Percentiles rank a stretch among this genome's conserved stretches.
Evolutionary conservation across 192 early-diverging fungal genomes (phyloP).

Genomic region (Mortierella antarctica): DNA sequence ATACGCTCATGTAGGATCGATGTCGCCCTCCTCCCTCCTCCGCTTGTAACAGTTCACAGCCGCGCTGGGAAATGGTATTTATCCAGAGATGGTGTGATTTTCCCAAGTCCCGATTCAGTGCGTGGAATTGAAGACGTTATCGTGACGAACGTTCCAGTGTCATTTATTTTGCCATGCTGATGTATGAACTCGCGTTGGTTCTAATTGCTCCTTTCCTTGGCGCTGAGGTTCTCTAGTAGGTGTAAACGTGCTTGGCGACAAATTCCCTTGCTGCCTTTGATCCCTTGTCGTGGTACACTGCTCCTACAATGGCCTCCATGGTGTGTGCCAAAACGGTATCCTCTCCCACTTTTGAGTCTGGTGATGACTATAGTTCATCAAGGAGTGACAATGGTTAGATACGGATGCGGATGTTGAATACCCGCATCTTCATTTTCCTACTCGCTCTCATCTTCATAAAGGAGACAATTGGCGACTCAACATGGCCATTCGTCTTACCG

Average conservation of each 20-base stretch:
- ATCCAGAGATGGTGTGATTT: no score
- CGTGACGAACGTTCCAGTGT: no score
- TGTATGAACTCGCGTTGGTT: neutral
- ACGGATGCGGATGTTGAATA: neutral
- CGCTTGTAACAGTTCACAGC: no score
- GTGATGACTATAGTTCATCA: neutral
- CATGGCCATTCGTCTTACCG: conserved; percentile 16
- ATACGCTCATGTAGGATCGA: neutral
- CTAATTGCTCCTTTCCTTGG: neutral
- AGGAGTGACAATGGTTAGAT: neutral
- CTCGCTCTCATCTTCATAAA: neutral
- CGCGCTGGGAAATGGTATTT: no score
- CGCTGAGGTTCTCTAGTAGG: conserved; percentile 12
- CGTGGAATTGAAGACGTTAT: no score
- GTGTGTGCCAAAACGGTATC: conserved; percentile 51
- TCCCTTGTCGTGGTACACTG: conserved; percentile 63
- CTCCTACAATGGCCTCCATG: conserved; percentile 59
- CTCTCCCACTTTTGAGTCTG: conserved; percentile 40
- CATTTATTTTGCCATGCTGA: neutral
- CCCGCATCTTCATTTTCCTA: neutral
- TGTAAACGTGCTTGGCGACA: conserved; percentile 53
- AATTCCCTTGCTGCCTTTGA: conserved; percentile 57
- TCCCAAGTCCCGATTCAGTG: no score
- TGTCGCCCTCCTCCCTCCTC: neutral
- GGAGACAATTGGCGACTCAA: neutral